Base-by-base conservation (phyloP, 2,329 filamentous ascomycete genomes). In the Massarina eburnea region DNA sequence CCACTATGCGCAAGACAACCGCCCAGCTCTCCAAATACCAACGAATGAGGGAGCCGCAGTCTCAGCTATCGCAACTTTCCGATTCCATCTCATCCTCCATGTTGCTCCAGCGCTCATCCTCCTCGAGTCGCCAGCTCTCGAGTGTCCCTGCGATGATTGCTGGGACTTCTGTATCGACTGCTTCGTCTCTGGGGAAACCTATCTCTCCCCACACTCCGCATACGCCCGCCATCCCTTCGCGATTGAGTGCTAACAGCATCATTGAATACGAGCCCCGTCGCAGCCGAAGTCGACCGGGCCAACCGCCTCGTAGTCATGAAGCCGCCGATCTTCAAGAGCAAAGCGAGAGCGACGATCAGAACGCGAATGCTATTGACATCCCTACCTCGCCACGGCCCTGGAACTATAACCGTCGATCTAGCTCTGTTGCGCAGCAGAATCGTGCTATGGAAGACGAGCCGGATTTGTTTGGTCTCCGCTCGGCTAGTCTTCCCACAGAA, bases 21-120 rank as follows among this genome's bases (percentile, higher is more conserved):
- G 88, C 88, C 33, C 88, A 92, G 55, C 77, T 96, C 32, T 87
- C 84, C 18, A 90, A 88, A 58, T 97, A 94, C 64, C 90, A 94
- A 59, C 80, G 83, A 47, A 92, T 97, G 88, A 82, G 84, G 54
- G 92, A 96, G 49, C 91, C 89, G 1, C 91, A 96, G 62, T 88
- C 89, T 45, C 88, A 84, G 4, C 79, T 99, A 32, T 38, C 35
- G n/a, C 35, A 38, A 17, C 39, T 41, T 3, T 95, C 90, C 0
- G 94, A 99, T 43, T 96, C 91, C 1, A 90, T 99, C 80, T 90
- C 89, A 21, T 94, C 90, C 1, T 97, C 92, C 0, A 80, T 91
- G 59, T 83, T 95, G 57, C 75, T 96, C 46, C 88, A 95, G 37
- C 83, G 89, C 30, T 94, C 90, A 1, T 90, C 88, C 4, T 88